Evolutionary conservation across 352 stramenopile species (phyloP), one percentile per base, ranked within the genome.

Genomic region (Thalassiosira exigua): DNA sequence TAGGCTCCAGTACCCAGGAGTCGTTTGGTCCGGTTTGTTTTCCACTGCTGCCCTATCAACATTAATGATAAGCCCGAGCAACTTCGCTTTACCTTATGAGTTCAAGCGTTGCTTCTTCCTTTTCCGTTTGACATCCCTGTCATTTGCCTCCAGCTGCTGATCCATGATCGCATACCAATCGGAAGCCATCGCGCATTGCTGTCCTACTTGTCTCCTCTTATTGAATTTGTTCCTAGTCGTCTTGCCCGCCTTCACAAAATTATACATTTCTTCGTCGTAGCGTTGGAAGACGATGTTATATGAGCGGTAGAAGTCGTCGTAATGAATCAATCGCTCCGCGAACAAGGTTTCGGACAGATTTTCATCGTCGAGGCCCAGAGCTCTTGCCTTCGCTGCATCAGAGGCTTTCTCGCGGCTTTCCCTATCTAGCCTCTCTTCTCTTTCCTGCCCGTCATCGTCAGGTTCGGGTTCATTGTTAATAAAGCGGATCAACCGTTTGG

Each of bases 221-320:
- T 69, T 69, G 32, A 4, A 14, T 29, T 72, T 71, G 33, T 75
- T 75, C 50, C 69, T 75, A 22, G 65, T 75, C 30, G 65, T 75
- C 36, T 21, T 44, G 2, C 65, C 65, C 11, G 48, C 65, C 30
- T 75, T 75, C 1, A 70, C 51, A 69, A 69, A 75, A 17, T 75
- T 36, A 30, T 75, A 75, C 33, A 75, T 75, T 9, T 50, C 24
- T 33, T 75, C 65, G 53, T 66, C 52, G 36, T 75, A 75, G n/a
- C 21, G 26, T n/a, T 53, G 27, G 41, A 75, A 75, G 41, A 59
- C 39, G 17, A 75, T 75, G 11, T n/a, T 12, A 24, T 59, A 32
- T 27, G 27, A 58, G 11, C 22, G 27, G 29, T 75, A 69, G 32
- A 71, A 58, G 17, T 75, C 50, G 41, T 75, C 65, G 39, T 41